Evolutionary conservation across 805 yeast genomes (phyloP).

Genomic region (Kuraishia borneana): DNA sequence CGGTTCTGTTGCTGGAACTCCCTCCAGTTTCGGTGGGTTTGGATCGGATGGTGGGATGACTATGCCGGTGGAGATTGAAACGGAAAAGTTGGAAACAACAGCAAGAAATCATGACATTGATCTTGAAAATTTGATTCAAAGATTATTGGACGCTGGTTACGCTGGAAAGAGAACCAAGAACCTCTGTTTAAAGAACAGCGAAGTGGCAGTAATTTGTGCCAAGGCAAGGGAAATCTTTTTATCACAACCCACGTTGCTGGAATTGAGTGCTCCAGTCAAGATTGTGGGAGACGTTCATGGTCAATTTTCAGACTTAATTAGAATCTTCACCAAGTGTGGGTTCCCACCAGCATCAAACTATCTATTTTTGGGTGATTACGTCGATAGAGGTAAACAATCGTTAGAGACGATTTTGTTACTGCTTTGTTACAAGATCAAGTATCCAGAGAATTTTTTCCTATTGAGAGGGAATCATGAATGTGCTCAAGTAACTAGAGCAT

Average conservation of each 20-base stretch:
- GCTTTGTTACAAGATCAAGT: slow-evolving; percentile 88
- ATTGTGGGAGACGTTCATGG: slow-evolving; percentile 96
- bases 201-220: slow-evolving; percentile 77
- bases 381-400: slow-evolving; percentile 94
- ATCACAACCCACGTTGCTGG: slow-evolving; percentile 82
- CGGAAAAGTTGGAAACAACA: neutral
- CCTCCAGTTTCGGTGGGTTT: no score
- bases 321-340: slow-evolving; percentile 92
- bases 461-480: slow-evolving; percentile 96
- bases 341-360: slow-evolving; percentile 93
- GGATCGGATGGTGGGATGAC: no score
- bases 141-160: slow-evolving; percentile 91
- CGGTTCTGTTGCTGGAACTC: no score
- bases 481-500: slow-evolving; percentile 92
- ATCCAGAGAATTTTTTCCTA: slow-evolving; percentile 90
- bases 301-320: slow-evolving; percentile 82
- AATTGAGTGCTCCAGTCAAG: slow-evolving; percentile 77
- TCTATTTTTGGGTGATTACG: slow-evolving; percentile 91
- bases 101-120: slow-evolving; percentile 17
- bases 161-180: slow-evolving; percentile 86
- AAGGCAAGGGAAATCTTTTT: slow-evolving; percentile 83
- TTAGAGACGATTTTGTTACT: slow-evolving; percentile 82
- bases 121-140: slow-evolving; percentile 82
- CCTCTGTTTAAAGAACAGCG: slow-evolving; percentile 82
- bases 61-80: no score